Base-by-base conservation (phyloP, 1,284 basidiomycete genomes). In the Inonotus hispidus region DNA sequence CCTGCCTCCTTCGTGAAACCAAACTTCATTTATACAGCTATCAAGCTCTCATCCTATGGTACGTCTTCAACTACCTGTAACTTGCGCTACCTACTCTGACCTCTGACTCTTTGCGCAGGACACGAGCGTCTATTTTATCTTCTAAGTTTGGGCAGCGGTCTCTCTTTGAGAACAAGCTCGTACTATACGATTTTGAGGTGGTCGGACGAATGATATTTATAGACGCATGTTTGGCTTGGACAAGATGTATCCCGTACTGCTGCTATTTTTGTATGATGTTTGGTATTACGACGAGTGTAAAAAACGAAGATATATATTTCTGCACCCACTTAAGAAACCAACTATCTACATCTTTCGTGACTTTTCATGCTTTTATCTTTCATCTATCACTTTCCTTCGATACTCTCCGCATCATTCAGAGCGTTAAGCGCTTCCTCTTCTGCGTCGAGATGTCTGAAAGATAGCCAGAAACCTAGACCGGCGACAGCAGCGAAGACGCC, bases 31-130 rank as follows among this genome's bases (percentile, higher is more conserved):
- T 43, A n/a, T n/a, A 16, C 66, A 88, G 83, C 77, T 90, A 39
- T 88, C 88, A 46, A 81, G 83, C 66, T 91, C 90, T 37, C 89
- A 92, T 68, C 89, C 88, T 0, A 90, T 92, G 72, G 88, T 88
- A 67, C 67, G 79, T 74, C 14, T n/a, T 45, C 16, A 52, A 19
- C 19, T 3, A 14, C 52, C 39, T 37, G n/a, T 10, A 39, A 1
- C 16, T 16, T 4, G 23, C 16, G 1, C 16, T n/a, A 16, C 11
- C 35, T 13, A 13, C n/a, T 53, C 6, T 13, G 27, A 29, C 3
- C 21, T 53, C n/a, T 16, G 23, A 16, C 35, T 11, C 23, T 38
- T 27, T 43, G 3, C 29, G 13, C 14, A 45, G 23, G 52, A 16
- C 14, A 23, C 27, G 13, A 47, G 19, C 27, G 41, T 19, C 35